Evolutionary conservation across 495 filamentous ascomycete genomes (phyloP).

Genomic region (Penicillium canariense): DNA sequence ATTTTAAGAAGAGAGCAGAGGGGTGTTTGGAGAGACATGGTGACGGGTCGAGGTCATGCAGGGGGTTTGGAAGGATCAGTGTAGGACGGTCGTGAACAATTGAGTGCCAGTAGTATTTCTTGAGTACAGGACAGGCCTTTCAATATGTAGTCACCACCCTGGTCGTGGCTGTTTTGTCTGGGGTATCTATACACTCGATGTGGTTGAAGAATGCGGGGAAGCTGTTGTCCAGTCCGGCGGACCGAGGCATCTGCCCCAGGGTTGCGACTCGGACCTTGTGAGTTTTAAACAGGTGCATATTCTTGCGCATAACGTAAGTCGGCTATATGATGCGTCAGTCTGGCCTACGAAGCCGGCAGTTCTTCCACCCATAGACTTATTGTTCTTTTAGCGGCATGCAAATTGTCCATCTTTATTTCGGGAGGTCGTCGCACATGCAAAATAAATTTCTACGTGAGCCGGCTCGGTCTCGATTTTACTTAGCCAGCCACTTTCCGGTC

Average conservation of each 20-base stretch:
- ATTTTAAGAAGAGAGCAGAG: slow-evolving; percentile 72
- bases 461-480: no score
- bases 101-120: background rate
- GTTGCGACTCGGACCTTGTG: background rate
- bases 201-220: slow-evolving; percentile 30
- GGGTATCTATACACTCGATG: background rate
- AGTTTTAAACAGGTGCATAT: background rate
- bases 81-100: background rate
- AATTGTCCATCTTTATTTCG: no score
- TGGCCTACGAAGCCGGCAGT: no score
- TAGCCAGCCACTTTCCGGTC: no score
- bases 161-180: background rate
- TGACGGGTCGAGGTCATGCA: slow-evolving; percentile 5
- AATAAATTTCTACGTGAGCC: no score
- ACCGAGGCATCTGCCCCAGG: slow-evolving; percentile 24
- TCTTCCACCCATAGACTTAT: no score
- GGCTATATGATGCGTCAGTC: slow-evolving; percentile 2
- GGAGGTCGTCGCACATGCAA: no score
- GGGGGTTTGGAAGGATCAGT: background rate
- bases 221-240: slow-evolving; percentile 12
- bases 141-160: background rate
- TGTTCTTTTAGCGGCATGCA: background rate
- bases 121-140: background rate
- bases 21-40: slow-evolving; percentile 65
- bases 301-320: slow-evolving; percentile 1